Evolutionary conservation across 2,329 filamentous ascomycete genomes (phyloP).

Genomic region (Colletotrichum lini): DNA sequence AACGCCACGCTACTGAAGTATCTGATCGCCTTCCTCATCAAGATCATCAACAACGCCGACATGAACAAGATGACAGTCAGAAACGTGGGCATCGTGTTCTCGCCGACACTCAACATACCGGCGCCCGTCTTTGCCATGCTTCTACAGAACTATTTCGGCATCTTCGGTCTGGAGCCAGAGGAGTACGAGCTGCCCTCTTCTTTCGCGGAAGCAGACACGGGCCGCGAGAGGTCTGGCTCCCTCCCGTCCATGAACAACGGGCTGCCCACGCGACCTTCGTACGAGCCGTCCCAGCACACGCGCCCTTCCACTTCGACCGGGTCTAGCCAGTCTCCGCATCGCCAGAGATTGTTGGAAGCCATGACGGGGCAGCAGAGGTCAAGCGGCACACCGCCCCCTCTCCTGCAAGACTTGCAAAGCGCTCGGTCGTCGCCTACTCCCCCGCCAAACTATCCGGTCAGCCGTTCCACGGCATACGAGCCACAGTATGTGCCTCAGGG

Average conservation of each 20-base stretch:
- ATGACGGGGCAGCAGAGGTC: constrained; percentile 51
- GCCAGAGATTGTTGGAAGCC: constrained; percentile 63
- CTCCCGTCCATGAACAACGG: constrained; percentile 43
- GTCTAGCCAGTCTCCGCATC: constrained; percentile 66
- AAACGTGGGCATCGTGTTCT: constrained; percentile 98
- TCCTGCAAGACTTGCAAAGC: constrained; percentile 51
- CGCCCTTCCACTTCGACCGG: constrained; percentile 65
- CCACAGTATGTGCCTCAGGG: constrained; percentile 55
- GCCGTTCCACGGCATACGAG: constrained; percentile 59
- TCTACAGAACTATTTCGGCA: constrained; percentile 88
- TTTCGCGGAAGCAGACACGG: constrained; percentile 49
- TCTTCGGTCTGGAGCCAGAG: constrained; percentile 82
- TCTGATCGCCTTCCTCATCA: constrained; percentile 88
- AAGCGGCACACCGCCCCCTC: constrained; percentile 65
- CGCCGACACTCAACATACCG: constrained; percentile 95
- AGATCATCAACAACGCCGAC: constrained; percentile 90
- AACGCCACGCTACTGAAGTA: constrained; percentile 89
- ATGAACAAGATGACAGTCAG: constrained; percentile 98
- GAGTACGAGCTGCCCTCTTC: constrained; percentile 71
- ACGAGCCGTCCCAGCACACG: constrained; percentile 50
- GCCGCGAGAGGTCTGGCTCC: constrained; percentile 46
- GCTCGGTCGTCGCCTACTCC: constrained; percentile 62
- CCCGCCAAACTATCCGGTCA: constrained; percentile 50
- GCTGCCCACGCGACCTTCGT: constrained; percentile 48
- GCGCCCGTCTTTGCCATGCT: constrained; percentile 95